Evolutionary conservation across 2,329 filamentous ascomycete genomes (phyloP), one percentile per base, ranked within the genome.

Genomic region (Conoideocrella luteorostrata): DNA sequence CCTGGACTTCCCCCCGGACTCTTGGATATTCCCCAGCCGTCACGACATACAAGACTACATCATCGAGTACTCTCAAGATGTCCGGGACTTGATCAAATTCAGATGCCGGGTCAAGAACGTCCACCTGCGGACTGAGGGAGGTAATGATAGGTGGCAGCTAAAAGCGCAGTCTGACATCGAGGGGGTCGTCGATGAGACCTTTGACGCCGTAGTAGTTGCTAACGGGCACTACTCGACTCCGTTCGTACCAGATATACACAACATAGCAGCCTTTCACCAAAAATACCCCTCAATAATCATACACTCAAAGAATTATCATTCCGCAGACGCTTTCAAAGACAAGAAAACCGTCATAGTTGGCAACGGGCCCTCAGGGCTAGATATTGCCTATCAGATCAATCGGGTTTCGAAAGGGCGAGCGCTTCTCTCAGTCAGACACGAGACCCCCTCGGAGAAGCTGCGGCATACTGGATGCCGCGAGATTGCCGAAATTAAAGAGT

Each of bases 271-370:
- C 2, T 90, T 86, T 63, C 70, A 82, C 49, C 52, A 64, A 21
- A 61, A 68, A 1, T 76, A 86, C 46, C 82, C 83, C 0, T 72
- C 70, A 0, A 57, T 74, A 3, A 78, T 91, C 34, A 74, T 72
- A 2, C 87, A 93, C 62, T 88, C 89, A 1, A 95, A 93, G 60
- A 79, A 80, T 45, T 97, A 89, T 58, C 81, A 89, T 32, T 73
- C 65, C 0, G 76, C 86, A 0, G 73, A 78, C 15, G 56, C 68
- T 0, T 95, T 83, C 55, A 58, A 60, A 1, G 72, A 69, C 42
- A 85, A 86, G 60, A 94, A 87, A 62, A 86, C 93, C 10, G 63
- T 96, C 5, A 75, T 96, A 0, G 80, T 96, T 0, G 91, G 91
- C 9, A 93, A 88, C 55, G 84, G 84, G 1, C 85, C 89, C 0